Conservation (phyloP, 2,329 filamentous ascomycete genomes). For the Clonostachys solani region DNA sequence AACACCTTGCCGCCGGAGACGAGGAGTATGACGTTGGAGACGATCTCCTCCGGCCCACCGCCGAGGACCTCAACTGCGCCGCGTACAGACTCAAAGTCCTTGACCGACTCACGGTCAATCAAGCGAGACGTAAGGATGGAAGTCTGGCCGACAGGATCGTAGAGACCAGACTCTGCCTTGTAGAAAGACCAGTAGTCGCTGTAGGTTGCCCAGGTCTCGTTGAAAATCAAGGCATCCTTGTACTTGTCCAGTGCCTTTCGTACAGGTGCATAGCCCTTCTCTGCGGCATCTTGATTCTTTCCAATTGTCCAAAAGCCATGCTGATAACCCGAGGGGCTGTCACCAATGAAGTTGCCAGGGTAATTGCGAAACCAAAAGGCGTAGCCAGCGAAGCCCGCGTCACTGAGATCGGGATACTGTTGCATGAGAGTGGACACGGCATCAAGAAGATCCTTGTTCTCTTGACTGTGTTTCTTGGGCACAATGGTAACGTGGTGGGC, state of each 20-base stretch:
- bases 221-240: conserved; percentile 11
- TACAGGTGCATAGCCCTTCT: conserved; percentile 10
- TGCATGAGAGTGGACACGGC: conserved; percentile 19
- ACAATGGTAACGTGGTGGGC: conserved; percentile 13
- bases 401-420: conserved; percentile 19
- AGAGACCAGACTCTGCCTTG: conserved; percentile 13
- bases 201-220: conserved; percentile 13
- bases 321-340: conserved; percentile 16
- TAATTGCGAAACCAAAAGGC: conserved; percentile 18
- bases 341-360: conserved; percentile 11
- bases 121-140: conserved; percentile 18
- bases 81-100: conserved; percentile 9
- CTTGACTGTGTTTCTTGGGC: conserved; percentile 9
- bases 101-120: conserved; percentile 12
- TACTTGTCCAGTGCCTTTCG: conserved; percentile 8
- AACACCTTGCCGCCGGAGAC: conserved; percentile 21
- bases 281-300: conserved; percentile 13
- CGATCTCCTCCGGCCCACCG: conserved; percentile 12
- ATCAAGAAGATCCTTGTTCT: conserved; percentile 16
- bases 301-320: conserved; percentile 19
- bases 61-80: conserved; percentile 16
- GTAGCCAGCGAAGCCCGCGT: conserved; percentile 21
- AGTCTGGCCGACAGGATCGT: conserved; percentile 13
- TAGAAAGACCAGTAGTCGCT: conserved; percentile 22
- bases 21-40: conserved; percentile 15